Evolutionary conservation across 495 filamentous ascomycete species (phyloP).

Genomic region (Daldinia bambusicola): DNA sequence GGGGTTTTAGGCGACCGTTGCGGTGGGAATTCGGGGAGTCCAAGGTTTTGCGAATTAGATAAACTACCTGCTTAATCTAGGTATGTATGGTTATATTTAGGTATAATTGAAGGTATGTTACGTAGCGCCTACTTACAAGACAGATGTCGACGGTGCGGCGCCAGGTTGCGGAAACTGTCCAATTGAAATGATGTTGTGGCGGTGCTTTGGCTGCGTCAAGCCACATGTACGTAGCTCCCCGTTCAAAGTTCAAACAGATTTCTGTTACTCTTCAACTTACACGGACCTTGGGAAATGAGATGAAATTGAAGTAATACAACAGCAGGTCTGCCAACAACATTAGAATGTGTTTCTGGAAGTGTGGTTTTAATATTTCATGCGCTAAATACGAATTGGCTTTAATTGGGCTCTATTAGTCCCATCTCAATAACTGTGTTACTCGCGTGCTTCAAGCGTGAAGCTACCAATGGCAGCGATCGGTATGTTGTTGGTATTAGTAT

Average conservation of each 20-base stretch:
- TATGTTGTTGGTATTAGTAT: slow-evolving; percentile 16
- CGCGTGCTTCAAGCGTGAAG: not conserved
- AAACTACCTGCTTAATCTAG: too few species aligned
- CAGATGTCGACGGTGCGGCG: slow-evolving; percentile 47
- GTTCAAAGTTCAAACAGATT: slow-evolving; percentile 11
- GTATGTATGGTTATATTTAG: too few species aligned
- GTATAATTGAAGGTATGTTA: not conserved
- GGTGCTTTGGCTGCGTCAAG: slow-evolving; percentile 6
- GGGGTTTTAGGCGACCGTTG: slow-evolving; percentile 23
- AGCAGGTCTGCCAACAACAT: slow-evolving; percentile 25
- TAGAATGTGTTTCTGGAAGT: slow-evolving; percentile 9
- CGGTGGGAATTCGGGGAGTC: slow-evolving; percentile 7
- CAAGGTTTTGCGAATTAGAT: too few species aligned
- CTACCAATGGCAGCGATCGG: slow-evolving; percentile 39
- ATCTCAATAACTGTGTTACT: not conserved
- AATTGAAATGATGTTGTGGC: slow-evolving; percentile 11
- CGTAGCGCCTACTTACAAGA: slow-evolving; percentile 5
- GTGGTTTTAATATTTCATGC: not conserved
- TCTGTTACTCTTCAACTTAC: too few species aligned
- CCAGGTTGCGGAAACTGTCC: slow-evolving; percentile 17
- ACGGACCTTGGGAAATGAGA: slow-evolving; percentile 7
- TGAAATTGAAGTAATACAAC: slow-evolving; percentile 16
- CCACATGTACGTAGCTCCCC: not conserved
- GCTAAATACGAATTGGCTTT: not conserved
- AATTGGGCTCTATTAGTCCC: not conserved